Evolutionary conservation across 192 early-diverging fungal species (phyloP).

Genomic region (Lobulomyces angularis): DNA sequence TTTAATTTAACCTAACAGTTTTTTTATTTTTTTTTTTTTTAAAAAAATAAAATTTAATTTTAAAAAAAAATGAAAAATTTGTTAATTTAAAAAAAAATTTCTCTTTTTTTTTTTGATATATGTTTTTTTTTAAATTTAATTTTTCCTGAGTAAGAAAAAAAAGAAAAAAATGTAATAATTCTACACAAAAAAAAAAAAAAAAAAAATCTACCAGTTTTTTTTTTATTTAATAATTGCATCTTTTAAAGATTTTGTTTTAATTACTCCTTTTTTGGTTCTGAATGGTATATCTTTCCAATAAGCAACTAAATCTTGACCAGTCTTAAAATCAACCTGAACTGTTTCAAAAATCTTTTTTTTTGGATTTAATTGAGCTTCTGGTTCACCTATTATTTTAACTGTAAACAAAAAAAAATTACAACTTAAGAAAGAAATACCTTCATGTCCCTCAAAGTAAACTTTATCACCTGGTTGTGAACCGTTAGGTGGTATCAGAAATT

Average conservation of each 20-base stretch:
- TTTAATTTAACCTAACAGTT: too few relatives aligned
- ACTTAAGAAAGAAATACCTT: conserved; percentile 32
- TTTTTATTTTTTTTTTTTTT: too few relatives aligned
- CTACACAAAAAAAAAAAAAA: too few relatives aligned
- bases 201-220: too few relatives aligned
- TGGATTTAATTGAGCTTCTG: conserved; percentile 85
- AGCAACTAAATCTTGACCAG: conserved; percentile 36
- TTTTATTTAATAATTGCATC: conserved; percentile 30
- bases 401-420: neutral
- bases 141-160: too few relatives aligned
- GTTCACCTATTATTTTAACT: conserved; percentile 29
- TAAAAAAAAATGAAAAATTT: too few relatives aligned
- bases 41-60: too few relatives aligned
- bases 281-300: conserved; percentile 36
- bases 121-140: too few relatives aligned
- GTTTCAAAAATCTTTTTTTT: conserved; percentile 99
- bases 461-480: conserved; percentile 78
- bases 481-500: conserved; percentile 79
- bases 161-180: too few relatives aligned
- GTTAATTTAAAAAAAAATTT: too few relatives aligned
- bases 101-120: too few relatives aligned
- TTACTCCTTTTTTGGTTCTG: conserved; percentile 30
- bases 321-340: conserved; percentile 69
- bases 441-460: conserved; percentile 81
- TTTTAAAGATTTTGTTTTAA: conserved; percentile 20